Evolutionary conservation across 345 rosid genomes (phyloP).

Genomic region (Brassica nigra): DNA sequence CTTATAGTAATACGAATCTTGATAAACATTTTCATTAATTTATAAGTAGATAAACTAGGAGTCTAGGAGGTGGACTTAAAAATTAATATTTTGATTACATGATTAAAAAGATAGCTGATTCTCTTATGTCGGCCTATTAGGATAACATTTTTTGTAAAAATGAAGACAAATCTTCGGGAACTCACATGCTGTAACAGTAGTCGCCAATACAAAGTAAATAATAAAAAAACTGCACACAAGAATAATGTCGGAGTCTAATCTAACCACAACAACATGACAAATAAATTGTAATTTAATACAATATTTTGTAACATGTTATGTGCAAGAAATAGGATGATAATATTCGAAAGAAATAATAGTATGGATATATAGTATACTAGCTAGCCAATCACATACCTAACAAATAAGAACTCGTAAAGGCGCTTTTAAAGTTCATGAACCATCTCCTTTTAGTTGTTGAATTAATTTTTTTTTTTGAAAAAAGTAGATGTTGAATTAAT

Average conservation of each 20-base stretch:
- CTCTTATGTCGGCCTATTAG: constrained; percentile 32
- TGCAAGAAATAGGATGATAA: constrained; percentile 9
- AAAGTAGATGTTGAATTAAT: not conserved
- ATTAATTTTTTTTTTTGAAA: not conserved
- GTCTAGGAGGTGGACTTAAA: constrained; percentile 29
- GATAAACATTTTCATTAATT: not conserved
- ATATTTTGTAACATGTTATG: constrained; percentile 25
- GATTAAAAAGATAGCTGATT: constrained; percentile 37
- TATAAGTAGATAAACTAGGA: constrained; percentile 29
- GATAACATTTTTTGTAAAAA: constrained; percentile 23
- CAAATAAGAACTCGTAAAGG: constrained; percentile 17
- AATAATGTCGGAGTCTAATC: constrained; percentile 42
- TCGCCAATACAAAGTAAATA: constrained; percentile 32
- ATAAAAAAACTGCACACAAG: constrained; percentile 5
- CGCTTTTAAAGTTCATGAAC: constrained; percentile 35
- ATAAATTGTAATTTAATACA: constrained; percentile 11
- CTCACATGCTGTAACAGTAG: constrained; percentile 43
- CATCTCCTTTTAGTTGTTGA: constrained; percentile 35
- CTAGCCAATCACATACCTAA: constrained; percentile 34
- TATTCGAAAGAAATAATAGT: constrained; percentile 5
- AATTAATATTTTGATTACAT: constrained; percentile 29
- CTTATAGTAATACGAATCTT: not conserved
- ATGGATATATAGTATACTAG: not conserved
- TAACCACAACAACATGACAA: constrained; percentile 39
- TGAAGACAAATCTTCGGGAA: constrained; percentile 33